Evolutionary conservation across 2,329 filamentous ascomycete genomes (phyloP).

Genomic region (Phoma sp.): DNA sequence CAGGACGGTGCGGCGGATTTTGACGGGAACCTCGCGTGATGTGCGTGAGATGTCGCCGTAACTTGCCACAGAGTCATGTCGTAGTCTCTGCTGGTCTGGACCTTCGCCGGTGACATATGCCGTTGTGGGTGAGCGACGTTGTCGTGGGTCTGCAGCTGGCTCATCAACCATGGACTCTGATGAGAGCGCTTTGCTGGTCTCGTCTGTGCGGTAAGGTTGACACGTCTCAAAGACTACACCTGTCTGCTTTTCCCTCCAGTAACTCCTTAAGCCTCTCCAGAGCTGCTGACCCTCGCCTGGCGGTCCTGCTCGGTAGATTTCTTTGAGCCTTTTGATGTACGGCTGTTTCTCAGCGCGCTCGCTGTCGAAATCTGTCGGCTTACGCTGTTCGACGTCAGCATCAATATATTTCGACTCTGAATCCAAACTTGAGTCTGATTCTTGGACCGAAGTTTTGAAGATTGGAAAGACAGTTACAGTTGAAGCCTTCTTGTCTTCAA

Average conservation of each 20-base stretch:
- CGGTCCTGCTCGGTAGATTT: conserved; percentile 32
- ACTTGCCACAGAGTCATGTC: conserved; percentile 3
- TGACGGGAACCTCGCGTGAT: conserved; percentile 19
- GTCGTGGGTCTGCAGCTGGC: not conserved
- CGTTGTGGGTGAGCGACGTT: not conserved
- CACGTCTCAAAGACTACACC: not conserved
- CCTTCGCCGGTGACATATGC: not conserved
- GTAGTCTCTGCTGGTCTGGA: not conserved
- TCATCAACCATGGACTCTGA: not conserved
- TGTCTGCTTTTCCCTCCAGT: conserved; percentile 15
- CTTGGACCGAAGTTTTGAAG: not conserved
- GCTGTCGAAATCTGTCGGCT: not conserved
- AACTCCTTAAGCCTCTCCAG: conserved; percentile 24
- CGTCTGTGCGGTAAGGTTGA: not conserved
- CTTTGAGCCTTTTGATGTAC: conserved; percentile 14
- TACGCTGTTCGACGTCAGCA: not conserved
- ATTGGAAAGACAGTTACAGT: conserved; percentile 1
- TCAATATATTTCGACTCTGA: not conserved
- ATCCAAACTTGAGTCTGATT: not conserved
- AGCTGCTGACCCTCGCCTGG: conserved; percentile 36
- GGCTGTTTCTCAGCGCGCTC: not conserved
- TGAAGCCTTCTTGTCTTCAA: not conserved
- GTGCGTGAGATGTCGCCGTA: conserved; percentile 13
- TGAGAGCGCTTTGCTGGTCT: not conserved
- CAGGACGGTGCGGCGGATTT: conserved; percentile 1